These are phyloP conservation scores for Aspergillus avenaceus DNA, from an alignment of 495 filamentous ascomycete genomes.

Conservation along the genomic window DNA sequence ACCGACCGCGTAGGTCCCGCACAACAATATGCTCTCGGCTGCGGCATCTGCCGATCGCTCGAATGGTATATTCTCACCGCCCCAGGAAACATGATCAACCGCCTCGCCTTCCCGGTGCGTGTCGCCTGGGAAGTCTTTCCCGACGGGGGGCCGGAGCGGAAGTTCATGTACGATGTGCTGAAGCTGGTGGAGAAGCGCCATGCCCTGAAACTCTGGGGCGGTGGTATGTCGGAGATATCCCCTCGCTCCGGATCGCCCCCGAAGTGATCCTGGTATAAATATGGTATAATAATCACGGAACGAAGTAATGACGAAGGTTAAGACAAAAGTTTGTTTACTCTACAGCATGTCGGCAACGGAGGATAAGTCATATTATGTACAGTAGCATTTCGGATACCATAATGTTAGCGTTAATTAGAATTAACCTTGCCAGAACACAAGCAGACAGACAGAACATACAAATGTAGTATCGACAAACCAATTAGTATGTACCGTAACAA, in stretches of 20 bases:
- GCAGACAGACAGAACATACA: no score
- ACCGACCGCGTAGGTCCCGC: conserved; percentile 27
- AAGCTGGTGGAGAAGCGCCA: conserved; percentile 39
- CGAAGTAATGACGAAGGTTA: background rate
- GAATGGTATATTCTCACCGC: conserved; percentile 39
- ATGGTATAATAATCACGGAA: background rate
- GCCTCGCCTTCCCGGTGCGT: conserved; percentile 39
- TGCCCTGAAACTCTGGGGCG: conserved; percentile 37
- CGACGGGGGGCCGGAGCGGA: conserved; percentile 32
- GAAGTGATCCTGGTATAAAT: background rate
- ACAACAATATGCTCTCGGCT: conserved; percentile 38
- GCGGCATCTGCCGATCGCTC: conserved; percentile 38
- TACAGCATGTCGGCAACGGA: background rate
- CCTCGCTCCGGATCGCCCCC: conserved; percentile 4
- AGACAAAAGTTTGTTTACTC: background rate
- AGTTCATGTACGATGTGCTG: conserved; percentile 35
- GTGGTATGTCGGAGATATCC: conserved; percentile 38
- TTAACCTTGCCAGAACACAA: no score
- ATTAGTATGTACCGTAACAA: no score
- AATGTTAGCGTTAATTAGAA: no score
- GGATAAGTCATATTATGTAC: background rate
- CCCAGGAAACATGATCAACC: conserved; percentile 45
- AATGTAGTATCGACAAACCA: no score
- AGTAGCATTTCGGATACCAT: background rate
- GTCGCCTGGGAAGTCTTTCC: conserved; percentile 44